Conservation (phyloP, 208 protist species). For the Crithidia thermophila region DNA sequence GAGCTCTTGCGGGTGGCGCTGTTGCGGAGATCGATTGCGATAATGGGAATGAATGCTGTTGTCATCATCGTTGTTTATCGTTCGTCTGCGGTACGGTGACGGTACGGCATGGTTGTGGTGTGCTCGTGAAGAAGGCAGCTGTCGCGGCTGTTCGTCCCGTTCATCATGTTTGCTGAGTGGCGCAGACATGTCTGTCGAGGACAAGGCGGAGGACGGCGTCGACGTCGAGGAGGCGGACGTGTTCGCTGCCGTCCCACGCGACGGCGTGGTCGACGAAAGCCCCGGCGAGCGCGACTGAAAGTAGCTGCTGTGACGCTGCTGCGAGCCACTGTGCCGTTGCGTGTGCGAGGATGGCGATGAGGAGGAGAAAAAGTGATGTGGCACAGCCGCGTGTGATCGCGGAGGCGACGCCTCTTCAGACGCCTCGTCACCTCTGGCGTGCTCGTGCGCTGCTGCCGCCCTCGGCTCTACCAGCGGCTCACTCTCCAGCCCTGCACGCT, state of each 20-base stretch:
- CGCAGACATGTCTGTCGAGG: neutral
- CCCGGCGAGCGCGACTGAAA: conserved; percentile 16
- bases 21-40: no score
- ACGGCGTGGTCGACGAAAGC: conserved; percentile 14
- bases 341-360: neutral
- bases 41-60: no score
- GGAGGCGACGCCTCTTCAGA: no score
- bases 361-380: no score
- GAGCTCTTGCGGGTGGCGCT: no score
- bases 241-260: neutral
- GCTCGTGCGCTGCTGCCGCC: neutral
- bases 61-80: no score
- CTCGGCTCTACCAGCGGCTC: conserved; percentile 13
- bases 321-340: neutral
- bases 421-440: no score
- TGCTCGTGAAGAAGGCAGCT: no score
- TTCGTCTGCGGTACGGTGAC: no score
- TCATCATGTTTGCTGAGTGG: neutral
- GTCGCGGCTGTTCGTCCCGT: neutral
- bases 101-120: no score
- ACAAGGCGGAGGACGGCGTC: conserved; percentile 7
- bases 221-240: conserved; percentile 6
- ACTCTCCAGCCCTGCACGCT: conserved; percentile 37
- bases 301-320: neutral
- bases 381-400: no score